A percentile compares a stretch with the other conserved stretches of the same genome.
These are phyloP conservation scores for Jackrogersella minutella DNA, from an alignment of 495 filamentous ascomycete species.

Conservation along the genomic window DNA sequence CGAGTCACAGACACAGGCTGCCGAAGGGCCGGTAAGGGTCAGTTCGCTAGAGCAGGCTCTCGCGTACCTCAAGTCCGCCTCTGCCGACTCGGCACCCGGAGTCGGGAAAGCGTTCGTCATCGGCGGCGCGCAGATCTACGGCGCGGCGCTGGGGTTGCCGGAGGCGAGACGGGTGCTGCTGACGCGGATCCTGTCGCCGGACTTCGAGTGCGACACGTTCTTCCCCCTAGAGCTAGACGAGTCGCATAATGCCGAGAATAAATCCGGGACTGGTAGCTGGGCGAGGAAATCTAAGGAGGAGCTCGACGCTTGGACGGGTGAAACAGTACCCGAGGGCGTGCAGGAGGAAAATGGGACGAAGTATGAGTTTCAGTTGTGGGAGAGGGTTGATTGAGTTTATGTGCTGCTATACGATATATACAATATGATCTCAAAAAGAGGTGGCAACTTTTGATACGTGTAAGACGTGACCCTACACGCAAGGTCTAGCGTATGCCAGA, in stretches of 20 bases:
- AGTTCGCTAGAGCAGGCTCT: slow-evolving; percentile 68
- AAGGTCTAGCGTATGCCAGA: not conserved
- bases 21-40: slow-evolving; percentile 42
- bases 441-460: not conserved
- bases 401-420: slow-evolving; percentile 29
- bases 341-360: slow-evolving; percentile 64
- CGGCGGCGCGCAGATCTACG: slow-evolving; percentile 88
- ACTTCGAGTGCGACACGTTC: slow-evolving; percentile 89
- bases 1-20: not conserved
- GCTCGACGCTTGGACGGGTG: slow-evolving; percentile 65
- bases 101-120: slow-evolving; percentile 78
- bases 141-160: slow-evolving; percentile 63
- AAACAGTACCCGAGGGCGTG: slow-evolving; percentile 59
- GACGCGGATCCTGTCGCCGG: slow-evolving; percentile 63
- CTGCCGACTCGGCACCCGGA: not conserved
- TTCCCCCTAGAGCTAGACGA: slow-evolving; percentile 71
- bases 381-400: slow-evolving; percentile 50
- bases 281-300: slow-evolving; percentile 55
- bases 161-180: slow-evolving; percentile 65
- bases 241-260: slow-evolving; percentile 19
- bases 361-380: slow-evolving; percentile 74
- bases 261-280: slow-evolving; percentile 57
- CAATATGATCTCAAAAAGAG: slow-evolving; percentile 9
- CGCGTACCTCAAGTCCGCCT: slow-evolving; percentile 39
- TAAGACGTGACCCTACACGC: not conserved